Percentiles rank a stretch among this genome's conserved stretches.
Evolutionary conservation across 2,329 filamentous ascomycete genomes (phyloP).

Genomic region (Chrysosphaeria jannelii): DNA sequence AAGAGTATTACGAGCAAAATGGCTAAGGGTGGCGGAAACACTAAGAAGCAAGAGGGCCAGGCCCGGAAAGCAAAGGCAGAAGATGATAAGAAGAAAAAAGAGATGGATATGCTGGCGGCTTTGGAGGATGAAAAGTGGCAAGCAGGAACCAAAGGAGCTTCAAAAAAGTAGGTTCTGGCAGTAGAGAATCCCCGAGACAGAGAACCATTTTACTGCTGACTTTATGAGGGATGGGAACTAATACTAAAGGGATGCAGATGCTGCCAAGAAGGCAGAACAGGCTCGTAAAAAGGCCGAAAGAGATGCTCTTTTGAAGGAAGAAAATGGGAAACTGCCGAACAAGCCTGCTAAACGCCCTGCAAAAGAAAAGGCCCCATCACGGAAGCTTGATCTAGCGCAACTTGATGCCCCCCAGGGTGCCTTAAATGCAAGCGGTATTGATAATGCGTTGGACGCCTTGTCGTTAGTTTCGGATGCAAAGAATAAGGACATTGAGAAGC

Average conservation of each 20-base stretch:
- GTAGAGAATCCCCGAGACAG: too few species aligned
- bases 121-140: slow-evolving; percentile 52
- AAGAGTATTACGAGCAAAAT: too few species aligned
- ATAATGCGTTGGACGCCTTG: slow-evolving; percentile 75
- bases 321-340: slow-evolving; percentile 36
- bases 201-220: too few species aligned
- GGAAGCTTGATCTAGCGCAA: slow-evolving; percentile 44
- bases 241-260: slow-evolving; percentile 59
- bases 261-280: slow-evolving; percentile 52
- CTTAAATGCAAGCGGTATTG: slow-evolving; percentile 65
- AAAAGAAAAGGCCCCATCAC: slow-evolving; percentile 25
- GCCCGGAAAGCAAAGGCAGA: slow-evolving; percentile 78
- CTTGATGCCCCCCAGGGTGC: slow-evolving; percentile 26
- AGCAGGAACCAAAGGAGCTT: slow-evolving; percentile 55
- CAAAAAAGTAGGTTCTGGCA: slow-evolving; percentile 47
- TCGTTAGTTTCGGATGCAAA: slow-evolving; percentile 14
- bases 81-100: slow-evolving; percentile 44
- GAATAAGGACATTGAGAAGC: slow-evolving; percentile 35
- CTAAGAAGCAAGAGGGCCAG: slow-evolving; percentile 72
- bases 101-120: slow-evolving; percentile 31
- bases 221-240: too few species aligned
- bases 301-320: slow-evolving; percentile 52
- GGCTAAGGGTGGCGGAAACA: slow-evolving; percentile 61
- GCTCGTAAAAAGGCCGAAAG: slow-evolving; percentile 80
- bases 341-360: slow-evolving; percentile 38